phyloP scores from a whole-genome alignment of 768 basidiomycete genomes.

The Tephrocybe rancida region DNA sequence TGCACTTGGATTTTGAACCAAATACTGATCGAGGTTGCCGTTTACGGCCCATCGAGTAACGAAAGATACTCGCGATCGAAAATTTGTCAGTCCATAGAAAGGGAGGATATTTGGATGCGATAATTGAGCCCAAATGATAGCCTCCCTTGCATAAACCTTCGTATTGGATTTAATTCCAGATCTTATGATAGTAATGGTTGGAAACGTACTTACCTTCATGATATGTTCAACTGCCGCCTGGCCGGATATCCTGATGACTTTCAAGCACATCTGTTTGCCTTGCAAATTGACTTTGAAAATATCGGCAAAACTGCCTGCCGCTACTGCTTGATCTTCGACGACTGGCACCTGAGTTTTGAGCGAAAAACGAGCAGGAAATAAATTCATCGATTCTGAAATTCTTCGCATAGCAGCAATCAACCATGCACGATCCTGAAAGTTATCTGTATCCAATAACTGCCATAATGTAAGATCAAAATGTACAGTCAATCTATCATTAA shows the following conservation, averaged over 20 bases:
- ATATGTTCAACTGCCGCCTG: neutral
- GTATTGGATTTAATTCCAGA: neutral
- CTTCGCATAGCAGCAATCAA: slow-evolving; percentile 13
- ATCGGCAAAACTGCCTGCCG: slow-evolving; percentile 9
- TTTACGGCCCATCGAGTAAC: slow-evolving; percentile 31
- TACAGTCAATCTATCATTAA: neutral
- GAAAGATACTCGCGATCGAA: slow-evolving; percentile 25
- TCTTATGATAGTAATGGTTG: too few relatives aligned
- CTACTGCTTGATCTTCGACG: neutral
- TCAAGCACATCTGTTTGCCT: slow-evolving; percentile 3
- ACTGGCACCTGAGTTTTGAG: neutral
- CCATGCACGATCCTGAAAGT: slow-evolving; percentile 1
- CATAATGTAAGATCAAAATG: neutral
- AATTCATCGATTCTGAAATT: slow-evolving; percentile 1
- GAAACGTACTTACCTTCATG: slow-evolving; percentile 1
- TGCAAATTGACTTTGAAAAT: neutral
- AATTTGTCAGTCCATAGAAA: slow-evolving; percentile 28
- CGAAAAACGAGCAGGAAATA: slow-evolving; percentile 9
- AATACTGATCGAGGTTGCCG: slow-evolving; percentile 29
- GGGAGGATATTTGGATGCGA: slow-evolving; percentile 32
- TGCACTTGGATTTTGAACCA: slow-evolving; percentile 22
- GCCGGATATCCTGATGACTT: slow-evolving; percentile 6
- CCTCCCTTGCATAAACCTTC: slow-evolving; percentile 17
- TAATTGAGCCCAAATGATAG: slow-evolving; percentile 31
- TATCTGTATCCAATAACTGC: slow-evolving; percentile 4